phyloP scores from a whole-genome alignment of 306 rosid species.

The Gynostemma pentaphyllum region DNA sequence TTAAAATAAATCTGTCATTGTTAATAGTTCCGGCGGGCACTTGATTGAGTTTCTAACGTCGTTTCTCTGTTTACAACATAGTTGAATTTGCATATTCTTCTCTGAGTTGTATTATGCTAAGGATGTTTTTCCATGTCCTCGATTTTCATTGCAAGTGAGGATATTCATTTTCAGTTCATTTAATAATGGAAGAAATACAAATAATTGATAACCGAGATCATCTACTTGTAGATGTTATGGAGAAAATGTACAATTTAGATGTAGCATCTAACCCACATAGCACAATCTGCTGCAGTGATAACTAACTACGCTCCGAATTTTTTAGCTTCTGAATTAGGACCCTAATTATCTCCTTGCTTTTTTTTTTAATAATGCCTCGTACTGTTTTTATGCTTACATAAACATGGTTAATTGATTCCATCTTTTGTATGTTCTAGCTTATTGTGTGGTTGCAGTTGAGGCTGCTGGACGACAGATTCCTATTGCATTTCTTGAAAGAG shows the following conservation, averaged over 20 bases:
- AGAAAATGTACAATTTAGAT: not conserved
- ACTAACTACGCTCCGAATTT: not conserved
- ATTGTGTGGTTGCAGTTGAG: conserved; percentile 83
- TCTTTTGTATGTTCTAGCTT: conserved; percentile 39
- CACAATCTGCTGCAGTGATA: not conserved
- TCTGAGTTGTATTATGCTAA: not conserved
- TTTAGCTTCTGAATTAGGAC: not conserved
- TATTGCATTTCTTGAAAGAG: conserved; percentile 73
- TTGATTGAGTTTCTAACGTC: not conserved
- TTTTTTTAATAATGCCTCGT: not conserved
- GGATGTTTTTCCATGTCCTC: not conserved
- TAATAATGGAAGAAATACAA: not conserved
- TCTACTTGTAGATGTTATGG: not conserved
- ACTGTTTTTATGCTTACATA: not conserved
- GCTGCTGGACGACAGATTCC: conserved; percentile 76
- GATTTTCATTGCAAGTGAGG: not conserved
- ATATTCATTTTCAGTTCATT: not conserved
- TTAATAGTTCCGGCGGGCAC: no score
- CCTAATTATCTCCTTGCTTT: not conserved
- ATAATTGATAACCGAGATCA: not conserved
- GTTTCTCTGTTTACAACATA: not conserved
- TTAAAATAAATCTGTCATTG: no score
- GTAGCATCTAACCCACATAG: not conserved
- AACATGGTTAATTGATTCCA: not conserved
- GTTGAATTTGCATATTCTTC: not conserved